Conservation (phyloP, 257 asterid genomes). For the Jacaranda copaia region DNA sequence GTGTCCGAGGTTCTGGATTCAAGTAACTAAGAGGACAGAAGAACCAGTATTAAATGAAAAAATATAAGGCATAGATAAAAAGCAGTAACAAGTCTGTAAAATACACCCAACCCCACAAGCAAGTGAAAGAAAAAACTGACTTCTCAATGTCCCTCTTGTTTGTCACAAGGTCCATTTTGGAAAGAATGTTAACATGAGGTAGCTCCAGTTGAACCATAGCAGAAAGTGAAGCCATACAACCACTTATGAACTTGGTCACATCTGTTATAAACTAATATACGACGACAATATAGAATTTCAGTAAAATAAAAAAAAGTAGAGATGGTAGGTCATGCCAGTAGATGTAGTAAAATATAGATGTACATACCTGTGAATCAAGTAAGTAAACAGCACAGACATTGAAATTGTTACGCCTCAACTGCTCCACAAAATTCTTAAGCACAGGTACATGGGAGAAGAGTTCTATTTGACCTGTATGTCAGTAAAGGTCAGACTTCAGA, state of each 20-base stretch:
- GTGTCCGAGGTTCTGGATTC: conserved; percentile 80
- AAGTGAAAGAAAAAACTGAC: conserved; percentile 53
- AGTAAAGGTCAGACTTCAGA: conserved; percentile 23
- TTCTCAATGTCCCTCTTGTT: conserved; percentile 89
- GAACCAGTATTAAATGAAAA: conserved; percentile 32
- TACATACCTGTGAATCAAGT: conserved; percentile 93
- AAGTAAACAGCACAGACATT: conserved; percentile 90
- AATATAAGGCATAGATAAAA: conserved; percentile 23
- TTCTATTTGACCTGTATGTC: conserved; percentile 83
- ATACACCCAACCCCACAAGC: background rate
- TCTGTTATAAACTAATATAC: conserved; percentile 82
- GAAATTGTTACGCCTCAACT: conserved; percentile 80
- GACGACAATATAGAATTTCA: conserved; percentile 24
- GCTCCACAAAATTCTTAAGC: conserved; percentile 90
- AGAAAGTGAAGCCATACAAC: conserved; percentile 98
- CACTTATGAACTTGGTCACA: conserved; percentile 97
- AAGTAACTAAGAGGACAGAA: conserved; percentile 60
- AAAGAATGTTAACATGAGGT: conserved; percentile 94
- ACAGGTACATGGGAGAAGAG: conserved; percentile 96
- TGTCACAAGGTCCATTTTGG: conserved; percentile 97
- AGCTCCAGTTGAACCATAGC: conserved; percentile 98
- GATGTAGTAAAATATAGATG: conserved; percentile 4
- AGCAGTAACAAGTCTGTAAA: conserved; percentile 15
- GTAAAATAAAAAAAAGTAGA: conserved; percentile 26
- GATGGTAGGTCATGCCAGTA: conserved; percentile 3